A percentile compares a stretch with the other conserved stretches of the same genome.
These are phyloP conservation scores for Golubevia sp. DNA, from an alignment of 1,284 basidiomycete genomes.

Conservation along the genomic window DNA sequence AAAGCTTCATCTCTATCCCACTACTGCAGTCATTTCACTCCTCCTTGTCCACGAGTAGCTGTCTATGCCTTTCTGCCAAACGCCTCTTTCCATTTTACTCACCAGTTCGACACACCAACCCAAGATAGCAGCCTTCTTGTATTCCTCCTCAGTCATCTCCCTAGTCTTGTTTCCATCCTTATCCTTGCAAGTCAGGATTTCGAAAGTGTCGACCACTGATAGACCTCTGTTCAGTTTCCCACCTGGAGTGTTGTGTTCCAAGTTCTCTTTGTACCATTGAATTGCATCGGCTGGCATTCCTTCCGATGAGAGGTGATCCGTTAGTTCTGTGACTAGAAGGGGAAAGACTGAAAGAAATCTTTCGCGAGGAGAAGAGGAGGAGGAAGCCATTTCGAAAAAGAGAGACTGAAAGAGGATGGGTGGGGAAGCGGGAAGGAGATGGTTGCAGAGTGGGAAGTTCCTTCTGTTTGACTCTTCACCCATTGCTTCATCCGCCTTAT, in stretches of 20 bases:
- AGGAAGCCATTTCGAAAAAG: no score
- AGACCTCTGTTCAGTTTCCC: conserved; percentile 95
- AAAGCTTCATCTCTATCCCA: no score
- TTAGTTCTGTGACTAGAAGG: conserved; percentile 49
- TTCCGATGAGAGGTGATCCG: conserved; percentile 32
- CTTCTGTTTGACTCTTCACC: no score
- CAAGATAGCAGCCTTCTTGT: conserved; percentile 83
- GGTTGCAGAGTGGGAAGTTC: no score
- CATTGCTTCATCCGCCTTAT: no score
- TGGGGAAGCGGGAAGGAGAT: no score
- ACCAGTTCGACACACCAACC: conserved; percentile 97
- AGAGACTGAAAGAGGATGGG: no score
- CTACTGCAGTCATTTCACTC: no score
- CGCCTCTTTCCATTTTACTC: no score
- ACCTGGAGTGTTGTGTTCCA: no score
- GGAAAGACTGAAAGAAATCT: conserved; percentile 55
- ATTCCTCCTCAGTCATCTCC: conserved; percentile 68
- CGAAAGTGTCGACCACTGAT: conserved; percentile 89
- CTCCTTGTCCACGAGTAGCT: no score
- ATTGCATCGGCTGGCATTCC: conserved; percentile 52
- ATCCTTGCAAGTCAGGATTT: conserved; percentile 77
- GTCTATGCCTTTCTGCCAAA: no score
- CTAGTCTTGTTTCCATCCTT: conserved; percentile 68
- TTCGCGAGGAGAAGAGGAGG: conserved; percentile 3
- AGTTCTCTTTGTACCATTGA: conserved; percentile 50